Conservation (phyloP, 768 basidiomycete genomes). For the Roridomyces roridus region DNA sequence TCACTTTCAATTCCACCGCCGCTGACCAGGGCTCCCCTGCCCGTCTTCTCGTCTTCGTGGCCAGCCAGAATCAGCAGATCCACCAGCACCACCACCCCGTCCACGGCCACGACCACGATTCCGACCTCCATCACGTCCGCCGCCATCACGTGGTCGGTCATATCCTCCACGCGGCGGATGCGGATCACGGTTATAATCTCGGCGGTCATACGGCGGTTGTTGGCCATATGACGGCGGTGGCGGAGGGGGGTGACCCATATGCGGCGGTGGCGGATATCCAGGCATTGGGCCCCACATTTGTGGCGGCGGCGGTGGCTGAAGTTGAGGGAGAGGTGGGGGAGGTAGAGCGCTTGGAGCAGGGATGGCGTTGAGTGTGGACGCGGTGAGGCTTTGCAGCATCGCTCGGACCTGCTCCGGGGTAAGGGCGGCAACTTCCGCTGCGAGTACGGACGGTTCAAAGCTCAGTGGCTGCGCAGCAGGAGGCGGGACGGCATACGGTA, state of each 20-base stretch:
- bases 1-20: constrained; percentile 21
- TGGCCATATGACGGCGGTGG: constrained; percentile 22
- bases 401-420: constrained; percentile 79
- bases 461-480: constrained; percentile 36
- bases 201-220: constrained; percentile 35
- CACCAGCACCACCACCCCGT: constrained; percentile 36
- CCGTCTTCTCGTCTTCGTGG: constrained; percentile 48
- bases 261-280: constrained; percentile 21
- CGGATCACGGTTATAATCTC: constrained; percentile 23
- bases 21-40: constrained; percentile 30
- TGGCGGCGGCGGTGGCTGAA: constrained; percentile 11
- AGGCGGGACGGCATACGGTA: constrained; percentile 12
- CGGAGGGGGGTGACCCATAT: constrained; percentile 24
- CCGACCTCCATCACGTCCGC: constrained; percentile 32
- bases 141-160: constrained; percentile 46
- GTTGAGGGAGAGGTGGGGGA: constrained; percentile 25
- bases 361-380: constrained; percentile 39
- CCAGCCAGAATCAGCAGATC: constrained; percentile 66
- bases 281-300: constrained; percentile 19
- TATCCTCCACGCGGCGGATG: constrained; percentile 27
- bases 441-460: constrained; percentile 57
- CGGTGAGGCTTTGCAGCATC: constrained; percentile 65
- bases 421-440: constrained; percentile 73
- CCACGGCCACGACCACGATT: constrained; percentile 42
- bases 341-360: constrained; percentile 36